Conservation (phyloP, 208 protist genomes). For the Leishmania gerbilli region DNA sequence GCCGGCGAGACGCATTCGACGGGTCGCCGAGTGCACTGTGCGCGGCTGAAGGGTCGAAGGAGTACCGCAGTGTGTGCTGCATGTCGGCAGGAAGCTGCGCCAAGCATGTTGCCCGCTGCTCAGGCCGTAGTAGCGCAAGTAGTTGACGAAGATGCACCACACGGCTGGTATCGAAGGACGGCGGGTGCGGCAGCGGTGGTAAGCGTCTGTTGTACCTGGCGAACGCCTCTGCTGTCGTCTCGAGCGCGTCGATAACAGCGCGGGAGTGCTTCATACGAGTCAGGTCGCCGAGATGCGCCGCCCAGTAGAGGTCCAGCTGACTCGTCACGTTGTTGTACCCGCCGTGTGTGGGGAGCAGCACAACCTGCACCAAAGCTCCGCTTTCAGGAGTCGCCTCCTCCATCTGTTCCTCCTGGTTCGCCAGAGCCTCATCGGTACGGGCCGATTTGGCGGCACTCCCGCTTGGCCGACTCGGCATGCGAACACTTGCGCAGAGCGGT, state of each 20-base stretch:
- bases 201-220: conserved; percentile 37
- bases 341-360: conserved; percentile 76
- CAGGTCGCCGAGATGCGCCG: conserved; percentile 55
- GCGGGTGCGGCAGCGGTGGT: conserved; percentile 62
- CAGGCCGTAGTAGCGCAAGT: background rate
- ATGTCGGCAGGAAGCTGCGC: conserved; percentile 12
- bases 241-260: conserved; percentile 47
- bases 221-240: conserved; percentile 34
- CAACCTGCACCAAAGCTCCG: conserved; percentile 33
- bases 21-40: background rate
- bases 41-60: conserved; percentile 19
- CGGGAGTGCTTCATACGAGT: conserved; percentile 60
- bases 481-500: conserved; percentile 8
- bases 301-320: conserved; percentile 84
- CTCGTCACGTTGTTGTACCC: conserved; percentile 82
- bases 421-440: background rate
- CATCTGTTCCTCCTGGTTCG: background rate
- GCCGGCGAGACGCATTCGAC: background rate
- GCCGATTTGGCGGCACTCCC: background rate
- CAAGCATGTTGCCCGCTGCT: conserved; percentile 2
- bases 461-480: background rate
- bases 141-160: conserved; percentile 43
- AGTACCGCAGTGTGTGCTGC: conserved; percentile 11
- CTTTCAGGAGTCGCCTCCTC: background rate
- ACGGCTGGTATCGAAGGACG: conserved; percentile 52